Conservation (phyloP, 768 basidiomycete species). For the Podaxis sp. region DNA sequence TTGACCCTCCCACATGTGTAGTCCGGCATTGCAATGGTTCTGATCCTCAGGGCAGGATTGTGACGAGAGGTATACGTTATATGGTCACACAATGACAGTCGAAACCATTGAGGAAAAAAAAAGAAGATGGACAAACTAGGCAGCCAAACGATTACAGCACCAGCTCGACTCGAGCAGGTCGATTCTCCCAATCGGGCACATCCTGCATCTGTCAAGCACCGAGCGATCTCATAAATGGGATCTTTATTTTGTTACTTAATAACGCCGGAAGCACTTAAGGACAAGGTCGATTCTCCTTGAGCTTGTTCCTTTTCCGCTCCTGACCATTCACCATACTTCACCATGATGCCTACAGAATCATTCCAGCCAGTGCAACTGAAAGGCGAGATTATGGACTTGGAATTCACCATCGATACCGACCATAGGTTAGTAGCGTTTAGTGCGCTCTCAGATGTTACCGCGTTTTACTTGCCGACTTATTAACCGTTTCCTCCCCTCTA, state of each 20-base stretch:
- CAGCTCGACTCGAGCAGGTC: constrained; percentile 14
- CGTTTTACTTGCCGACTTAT: constrained; percentile 47
- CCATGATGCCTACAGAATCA: constrained; percentile 56
- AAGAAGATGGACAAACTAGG: constrained; percentile 18
- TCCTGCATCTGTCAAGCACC: constrained; percentile 37
- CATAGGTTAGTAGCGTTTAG: constrained; percentile 46
- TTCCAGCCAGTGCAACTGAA: constrained; percentile 66
- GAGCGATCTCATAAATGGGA: constrained; percentile 45
- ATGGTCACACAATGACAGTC: constrained; percentile 29
- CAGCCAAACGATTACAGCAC: constrained; percentile 13
- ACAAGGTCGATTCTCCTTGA: constrained; percentile 44
- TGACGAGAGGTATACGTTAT: constrained; percentile 24
- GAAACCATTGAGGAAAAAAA: constrained; percentile 19
- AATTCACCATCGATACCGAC: constrained; percentile 70
- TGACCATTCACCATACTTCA: constrained; percentile 20
- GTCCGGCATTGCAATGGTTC: constrained; percentile 18
- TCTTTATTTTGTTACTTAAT: constrained; percentile 55
- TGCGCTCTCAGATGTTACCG: constrained; percentile 18
- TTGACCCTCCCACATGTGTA: constrained; percentile 33
- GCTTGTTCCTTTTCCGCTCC: constrained; percentile 49
- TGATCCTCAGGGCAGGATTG: constrained; percentile 44
- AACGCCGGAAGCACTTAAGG: constrained; percentile 57
- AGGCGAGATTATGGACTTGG: constrained; percentile 77
- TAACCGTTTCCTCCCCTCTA: constrained; percentile 46
- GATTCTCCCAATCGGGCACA: constrained; percentile 32